Percentiles rank a stretch among this genome's conserved stretches.
phyloP scores from a whole-genome alignment of 306 rosid species.

The Quercus wislizeni region DNA sequence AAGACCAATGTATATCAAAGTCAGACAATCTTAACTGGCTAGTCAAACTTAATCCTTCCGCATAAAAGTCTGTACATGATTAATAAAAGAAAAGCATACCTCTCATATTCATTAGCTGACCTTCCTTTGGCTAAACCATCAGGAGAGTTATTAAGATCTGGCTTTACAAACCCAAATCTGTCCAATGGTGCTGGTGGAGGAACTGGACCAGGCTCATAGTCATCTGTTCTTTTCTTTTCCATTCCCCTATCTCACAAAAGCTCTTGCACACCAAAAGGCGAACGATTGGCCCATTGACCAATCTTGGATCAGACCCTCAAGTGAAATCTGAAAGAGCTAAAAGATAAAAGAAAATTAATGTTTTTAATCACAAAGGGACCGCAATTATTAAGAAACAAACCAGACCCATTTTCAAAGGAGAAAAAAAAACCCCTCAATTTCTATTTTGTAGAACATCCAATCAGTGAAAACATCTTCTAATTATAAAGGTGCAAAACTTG shows the following conservation, averaged over 20 bases:
- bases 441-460: neutral
- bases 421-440: neutral
- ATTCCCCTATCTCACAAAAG: slow-evolving; percentile 38
- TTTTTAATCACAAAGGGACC: neutral
- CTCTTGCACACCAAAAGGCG: slow-evolving; percentile 28
- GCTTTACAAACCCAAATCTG: slow-evolving; percentile 88
- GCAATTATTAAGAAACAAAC: neutral
- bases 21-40: neutral
- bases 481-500: neutral
- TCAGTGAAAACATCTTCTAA: neutral
- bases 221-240: slow-evolving; percentile 79
- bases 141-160: slow-evolving; percentile 49
- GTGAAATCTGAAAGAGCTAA: slow-evolving; percentile 8
- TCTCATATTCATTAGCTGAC: slow-evolving; percentile 55
- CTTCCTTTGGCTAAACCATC: slow-evolving; percentile 52
- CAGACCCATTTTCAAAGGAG: neutral
- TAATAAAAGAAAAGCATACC: slow-evolving; percentile 41
- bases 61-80: neutral
- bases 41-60: neutral
- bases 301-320: neutral
- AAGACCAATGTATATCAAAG: neutral
- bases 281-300: slow-evolving; percentile 2
- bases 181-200: slow-evolving; percentile 69
- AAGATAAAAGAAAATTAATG: neutral
- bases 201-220: slow-evolving; percentile 63